Conservation (phyloP, 495 filamentous ascomycete species). For the Pseudoneurospora amorphoporcata region DNA sequence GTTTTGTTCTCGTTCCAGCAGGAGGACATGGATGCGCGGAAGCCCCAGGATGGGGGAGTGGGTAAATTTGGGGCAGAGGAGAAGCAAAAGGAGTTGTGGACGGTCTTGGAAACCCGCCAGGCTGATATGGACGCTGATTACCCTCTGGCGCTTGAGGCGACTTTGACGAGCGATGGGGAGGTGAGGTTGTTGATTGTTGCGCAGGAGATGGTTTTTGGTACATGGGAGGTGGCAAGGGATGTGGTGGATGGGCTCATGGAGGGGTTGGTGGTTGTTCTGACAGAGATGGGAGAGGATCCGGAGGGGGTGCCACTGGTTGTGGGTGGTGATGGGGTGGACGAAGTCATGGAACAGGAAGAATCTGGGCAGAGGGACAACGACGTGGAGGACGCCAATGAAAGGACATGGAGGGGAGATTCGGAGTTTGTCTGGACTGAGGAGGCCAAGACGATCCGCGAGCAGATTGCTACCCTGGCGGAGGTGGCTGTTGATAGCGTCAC, state of each 20-base stretch:
- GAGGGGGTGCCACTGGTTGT: background rate
- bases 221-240: conserved; percentile 9
- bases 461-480: conserved; percentile 51
- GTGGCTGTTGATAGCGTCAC: conserved; percentile 37
- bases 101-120: conserved; percentile 29
- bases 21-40: conserved; percentile 10
- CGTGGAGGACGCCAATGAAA: background rate
- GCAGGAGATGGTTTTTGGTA: conserved; percentile 29
- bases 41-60: conserved; percentile 7
- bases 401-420: background rate
- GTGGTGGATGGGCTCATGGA: conserved; percentile 28
- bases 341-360: background rate
- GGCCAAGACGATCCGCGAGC: conserved; percentile 40
- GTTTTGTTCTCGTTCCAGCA: conserved; percentile 79
- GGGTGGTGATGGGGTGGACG: background rate
- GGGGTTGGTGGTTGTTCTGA: conserved; percentile 25
- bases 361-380: background rate
- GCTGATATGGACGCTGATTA: conserved; percentile 45
- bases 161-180: conserved; percentile 31
- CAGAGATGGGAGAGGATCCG: conserved; percentile 1
- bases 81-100: conserved; percentile 38
- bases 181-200: conserved; percentile 48
- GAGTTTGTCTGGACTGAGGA: conserved; percentile 44
- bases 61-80: no score
- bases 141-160: conserved; percentile 64